These are phyloP conservation scores for Paecilomyces niveus DNA, from an alignment of 2,329 filamentous ascomycete species.

Conservation along the genomic window DNA sequence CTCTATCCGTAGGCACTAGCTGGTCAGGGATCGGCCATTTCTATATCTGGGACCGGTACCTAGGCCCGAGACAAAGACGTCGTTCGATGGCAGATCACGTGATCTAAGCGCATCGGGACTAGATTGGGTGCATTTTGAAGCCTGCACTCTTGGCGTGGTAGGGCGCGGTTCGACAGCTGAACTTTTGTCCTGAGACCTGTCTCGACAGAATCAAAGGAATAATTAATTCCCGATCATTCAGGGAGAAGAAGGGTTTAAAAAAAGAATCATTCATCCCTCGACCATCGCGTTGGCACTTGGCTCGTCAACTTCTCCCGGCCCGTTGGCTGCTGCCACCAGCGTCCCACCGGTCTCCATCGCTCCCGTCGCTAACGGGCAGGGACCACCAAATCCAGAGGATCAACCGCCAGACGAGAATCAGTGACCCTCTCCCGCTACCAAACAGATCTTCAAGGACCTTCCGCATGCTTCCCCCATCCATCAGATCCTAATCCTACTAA, in stretches of 20 bases:
- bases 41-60: too few relatives aligned
- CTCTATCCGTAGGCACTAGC: too few relatives aligned
- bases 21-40: too few relatives aligned
- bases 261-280: too few relatives aligned
- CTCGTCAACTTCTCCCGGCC: background rate
- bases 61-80: background rate
- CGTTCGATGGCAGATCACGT: background rate
- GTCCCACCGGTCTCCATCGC: conserved; percentile 1
- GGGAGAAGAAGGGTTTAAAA: too few relatives aligned
- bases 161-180: too few relatives aligned
- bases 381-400: background rate
- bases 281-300: too few relatives aligned
- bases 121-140: background rate
- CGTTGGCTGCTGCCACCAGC: background rate
- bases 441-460: conserved; percentile 1
- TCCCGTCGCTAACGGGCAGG: conserved; percentile 1
- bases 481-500: background rate
- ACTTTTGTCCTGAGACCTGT: too few relatives aligned
- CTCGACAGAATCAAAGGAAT: too few relatives aligned
- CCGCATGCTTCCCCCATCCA: background rate
- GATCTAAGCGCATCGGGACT: background rate
- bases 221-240: too few relatives aligned
- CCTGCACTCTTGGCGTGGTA: background rate
- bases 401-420: background rate
- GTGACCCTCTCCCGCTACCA: background rate